Evolutionary conservation across 2,329 filamentous ascomycete species (phyloP), one percentile per base, ranked within the genome.

Genomic region (Calonectria montana): DNA sequence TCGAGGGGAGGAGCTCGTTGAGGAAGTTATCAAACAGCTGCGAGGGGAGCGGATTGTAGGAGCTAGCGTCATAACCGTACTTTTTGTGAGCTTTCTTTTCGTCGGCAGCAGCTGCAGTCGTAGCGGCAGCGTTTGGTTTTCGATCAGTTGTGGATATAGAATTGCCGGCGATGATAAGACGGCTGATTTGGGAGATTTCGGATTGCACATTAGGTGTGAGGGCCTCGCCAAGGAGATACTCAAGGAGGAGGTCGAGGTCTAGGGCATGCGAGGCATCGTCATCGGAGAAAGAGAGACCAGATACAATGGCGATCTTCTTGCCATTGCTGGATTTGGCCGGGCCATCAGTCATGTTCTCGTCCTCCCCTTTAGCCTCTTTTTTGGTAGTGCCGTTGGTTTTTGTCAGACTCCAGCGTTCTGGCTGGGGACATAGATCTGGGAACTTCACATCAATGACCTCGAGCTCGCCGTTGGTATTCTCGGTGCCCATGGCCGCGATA

Each of bases 401-500:
- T 9, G 92, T 89, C 31, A 93, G 86, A 65, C 93, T 88, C 95
- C 95, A 98, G 35, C 96, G 91, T 62, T 90, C 88, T 15, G 94
- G 93, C 79, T 99, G 97, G 0, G 92, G 91, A 18, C 96, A 90
- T 5, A 99, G 85, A 81, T 98, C 95, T 8, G 97, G 94, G 50
- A 97, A 92, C 80, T 96, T 94, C 76, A 98, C 88, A 83, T 98
- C 96, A 47, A 98, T 89, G 8, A 98, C 93, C 78, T 98, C 95
- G 72, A 99, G 95, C 77, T 98, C 94, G 74, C 97, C 97, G 83
- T 96, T 93, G 65, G 91, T 88, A 79, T 98, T 98, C 82, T 99
- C 97, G 0, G 95, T 98, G 41, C 97, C 97, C 86, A 99, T 91
- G 3, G 96, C 95, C n/a, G 95, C 96, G 48, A 98, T 90, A 78